Base-by-base conservation (phyloP, 129 eudicot genomes). In the Ambrosia artemisiifolia region DNA sequence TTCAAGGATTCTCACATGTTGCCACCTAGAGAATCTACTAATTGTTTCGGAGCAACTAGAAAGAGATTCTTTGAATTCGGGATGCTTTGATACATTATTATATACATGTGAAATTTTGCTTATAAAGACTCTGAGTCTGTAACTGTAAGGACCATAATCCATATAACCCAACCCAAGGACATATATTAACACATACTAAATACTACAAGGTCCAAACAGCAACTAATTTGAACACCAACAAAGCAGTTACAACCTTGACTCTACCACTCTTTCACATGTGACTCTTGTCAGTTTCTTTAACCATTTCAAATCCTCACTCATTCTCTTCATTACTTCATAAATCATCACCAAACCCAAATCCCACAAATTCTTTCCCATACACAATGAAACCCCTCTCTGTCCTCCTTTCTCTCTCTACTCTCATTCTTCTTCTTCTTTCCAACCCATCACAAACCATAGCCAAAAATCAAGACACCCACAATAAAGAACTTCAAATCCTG, bases 221-320 rank as follows among this genome's bases (percentile, higher is more conserved):
- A 76, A 68, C 63, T 18, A 68, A 69, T 76, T 76, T 69, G 43
- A 76, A 76, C 75, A 47, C 63, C 14, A 76, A 59, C 70, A 62
- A 76, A 67, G 18, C 80, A 63, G 75, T 76, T 76, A 68, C 57
- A 76, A 57, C 30, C 28, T 75, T 44, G 34, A 70, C 75, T 53
- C 38, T 32, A n/a, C 14, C 8, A 34, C 28, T 51, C 49, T 72
- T 72, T 72, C 70, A 79, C 80, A 79, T 67, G 82, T 72, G 78
- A 72, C 46, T 72, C 64, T 54, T 79, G 82, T 79, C 82, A 79
- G 78, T 51, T 17, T 73, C 67, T 16, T 61, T 63, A 28, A n/a
- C 71, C 80, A 74, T 81, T 85, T 81, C 43, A 72, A 81, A 61
- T 78, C 48, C 80, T 70, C 77, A 50, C 76, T 71, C 84, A 67